Evolutionary conservation across 176 grass and related monocot genomes (phyloP).

Genomic region (Ampelocalamus luodianensis): DNA sequence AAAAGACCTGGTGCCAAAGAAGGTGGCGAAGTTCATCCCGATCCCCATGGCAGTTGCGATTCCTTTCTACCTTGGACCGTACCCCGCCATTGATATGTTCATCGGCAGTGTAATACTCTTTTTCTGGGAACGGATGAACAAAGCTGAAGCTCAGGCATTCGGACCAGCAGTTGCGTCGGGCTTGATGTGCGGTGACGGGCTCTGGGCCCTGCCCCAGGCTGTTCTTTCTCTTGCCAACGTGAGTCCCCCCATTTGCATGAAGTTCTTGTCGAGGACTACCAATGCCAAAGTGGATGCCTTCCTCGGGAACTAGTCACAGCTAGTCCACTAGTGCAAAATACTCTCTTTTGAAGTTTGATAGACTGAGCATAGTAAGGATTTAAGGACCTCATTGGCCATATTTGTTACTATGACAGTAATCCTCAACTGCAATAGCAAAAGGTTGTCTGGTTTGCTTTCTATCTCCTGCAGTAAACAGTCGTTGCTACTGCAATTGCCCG

Average conservation of each 20-base stretch:
- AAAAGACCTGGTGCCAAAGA: slow-evolving; percentile 44
- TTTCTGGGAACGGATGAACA: slow-evolving; percentile 55
- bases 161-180: slow-evolving; percentile 45
- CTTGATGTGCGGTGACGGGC: slow-evolving; percentile 50
- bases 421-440: background rate
- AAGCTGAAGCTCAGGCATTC: slow-evolving; percentile 49
- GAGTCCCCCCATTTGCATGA: slow-evolving; percentile 69
- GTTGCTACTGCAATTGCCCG: background rate
- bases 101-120: slow-evolving; percentile 51
- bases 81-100: slow-evolving; percentile 67
- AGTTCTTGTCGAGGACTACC: slow-evolving; percentile 57
- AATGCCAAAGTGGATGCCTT: slow-evolving; percentile 61
- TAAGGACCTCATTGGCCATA: background rate
- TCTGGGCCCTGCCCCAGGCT: slow-evolving; percentile 63
- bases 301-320: slow-evolving; percentile 31
- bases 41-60: slow-evolving; percentile 66
- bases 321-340: slow-evolving; percentile 2
- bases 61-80: slow-evolving; percentile 67
- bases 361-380: background rate
- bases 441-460: background rate
- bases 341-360: background rate
- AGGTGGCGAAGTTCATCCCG: slow-evolving; percentile 50
- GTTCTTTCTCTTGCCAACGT: slow-evolving; percentile 59
- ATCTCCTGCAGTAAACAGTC: background rate
- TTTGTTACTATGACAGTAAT: background rate